Evolutionary conservation across 129 eudicot genomes (phyloP), one percentile per base, ranked within the genome.

Genomic region (Silybum marianum): DNA sequence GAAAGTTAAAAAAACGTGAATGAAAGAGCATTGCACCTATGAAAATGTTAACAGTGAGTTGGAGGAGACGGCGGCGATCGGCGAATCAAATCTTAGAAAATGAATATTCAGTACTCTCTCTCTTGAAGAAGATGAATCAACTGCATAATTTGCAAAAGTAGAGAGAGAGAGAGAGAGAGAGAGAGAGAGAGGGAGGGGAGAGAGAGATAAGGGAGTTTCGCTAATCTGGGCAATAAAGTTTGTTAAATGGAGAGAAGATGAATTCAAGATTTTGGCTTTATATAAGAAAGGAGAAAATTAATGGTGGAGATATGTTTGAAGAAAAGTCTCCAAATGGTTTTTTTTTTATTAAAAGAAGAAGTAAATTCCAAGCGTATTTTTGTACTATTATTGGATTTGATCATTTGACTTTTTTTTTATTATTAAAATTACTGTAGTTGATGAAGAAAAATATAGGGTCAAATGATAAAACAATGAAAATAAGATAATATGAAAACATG

Each of bases 81-180:
- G 67, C 25, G 70, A 72, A 65, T 75, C 77, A 72, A 80, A 44
- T 32, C 19, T 72, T 76, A 32, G 73, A 66, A 54, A 76, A 86
- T 83, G 79, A 80, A 69, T 72, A 62, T 83, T 80, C 34, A 76
- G 51, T 87, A 83, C 83, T 80, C 85, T 83, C 84, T 75, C 77
- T 86, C 82, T 79, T 73, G 44, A 78, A 78, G 62, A 83, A 39
- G 73, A 83, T 70, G 60, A 87, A 83, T 74, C 76, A 22, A 74
- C 72, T 67, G 80, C 81, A 80, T 11, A 74, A 34, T 77, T 74
- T 78, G 36, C 65, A 18, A 39, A 46, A 76, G 39, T 21, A 44
- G 42, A 80, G 72, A 78, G 26, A 79, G 69, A 74, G 81, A 77
- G 63, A 51, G 72, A 25, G 16, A 69, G 60, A 7, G 60, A 70